A percentile compares a stretch with the other conserved stretches of the same genome.
Evolutionary conservation across 768 basidiomycete genomes (phyloP).

Genomic region (Lactifluus pinguis): DNA sequence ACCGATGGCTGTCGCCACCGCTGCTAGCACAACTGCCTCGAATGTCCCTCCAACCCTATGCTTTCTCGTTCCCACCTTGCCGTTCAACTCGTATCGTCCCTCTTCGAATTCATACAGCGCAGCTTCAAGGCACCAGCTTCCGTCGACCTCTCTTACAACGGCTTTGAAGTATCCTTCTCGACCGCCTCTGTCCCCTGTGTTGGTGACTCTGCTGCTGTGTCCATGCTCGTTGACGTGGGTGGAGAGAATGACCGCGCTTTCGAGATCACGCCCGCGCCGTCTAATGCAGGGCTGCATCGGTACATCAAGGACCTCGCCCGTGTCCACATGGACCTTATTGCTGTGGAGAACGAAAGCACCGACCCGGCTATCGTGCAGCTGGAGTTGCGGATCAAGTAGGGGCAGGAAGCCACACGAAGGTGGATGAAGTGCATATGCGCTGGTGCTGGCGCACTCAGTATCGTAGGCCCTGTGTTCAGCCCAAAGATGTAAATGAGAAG

Average conservation of each 20-base stretch:
- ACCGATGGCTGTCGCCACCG: neutral
- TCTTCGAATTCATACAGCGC: constrained; percentile 6
- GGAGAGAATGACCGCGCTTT: neutral
- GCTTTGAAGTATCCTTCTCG: constrained; percentile 10
- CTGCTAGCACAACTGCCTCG: neutral
- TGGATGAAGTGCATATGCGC: constrained; percentile 2
- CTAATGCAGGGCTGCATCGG: constrained; percentile 1
- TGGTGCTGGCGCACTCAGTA: constrained; percentile 8
- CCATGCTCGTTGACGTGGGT: neutral
- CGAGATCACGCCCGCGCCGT: constrained; percentile 3
- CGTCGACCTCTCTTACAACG: constrained; percentile 8
- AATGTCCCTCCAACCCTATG: neutral
- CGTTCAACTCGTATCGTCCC: constrained; percentile 3
- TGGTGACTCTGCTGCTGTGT: too few species aligned
- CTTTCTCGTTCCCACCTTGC: neutral
- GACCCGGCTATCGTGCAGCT: neutral
- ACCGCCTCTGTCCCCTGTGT: neutral
- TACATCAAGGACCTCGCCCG: constrained; percentile 12
- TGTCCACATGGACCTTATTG: neutral
- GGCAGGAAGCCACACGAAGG: constrained; percentile 1
- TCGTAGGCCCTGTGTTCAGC: constrained; percentile 9
- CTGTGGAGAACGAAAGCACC: neutral
- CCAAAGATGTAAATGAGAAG: neutral
- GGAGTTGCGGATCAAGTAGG: neutral
- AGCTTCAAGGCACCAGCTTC: constrained; percentile 5